These are phyloP conservation scores for Claviceps fusiformis DNA, from an alignment of 2,329 filamentous ascomycete species.

Conservation along the genomic window DNA sequence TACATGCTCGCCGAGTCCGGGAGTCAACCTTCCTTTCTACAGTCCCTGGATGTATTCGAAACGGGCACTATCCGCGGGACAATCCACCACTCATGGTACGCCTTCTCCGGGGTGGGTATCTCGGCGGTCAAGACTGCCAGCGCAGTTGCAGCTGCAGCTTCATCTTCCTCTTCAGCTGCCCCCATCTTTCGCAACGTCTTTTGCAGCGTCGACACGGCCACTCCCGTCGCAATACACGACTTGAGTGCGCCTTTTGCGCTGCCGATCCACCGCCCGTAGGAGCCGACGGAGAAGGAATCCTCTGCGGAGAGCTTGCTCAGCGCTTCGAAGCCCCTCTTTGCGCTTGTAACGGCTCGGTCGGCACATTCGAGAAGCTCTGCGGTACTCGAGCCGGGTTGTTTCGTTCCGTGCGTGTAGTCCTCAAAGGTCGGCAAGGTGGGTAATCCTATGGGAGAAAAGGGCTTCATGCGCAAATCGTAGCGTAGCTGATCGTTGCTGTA, in stretches of 20 bases:
- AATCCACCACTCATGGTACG: conserved; percentile 53
- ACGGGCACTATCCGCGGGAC: conserved; percentile 35
- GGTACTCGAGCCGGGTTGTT: conserved; percentile 25
- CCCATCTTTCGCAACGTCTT: conserved; percentile 35
- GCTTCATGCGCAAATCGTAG: conserved; percentile 78
- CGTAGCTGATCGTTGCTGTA: conserved; percentile 57
- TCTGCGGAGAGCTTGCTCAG: conserved; percentile 36
- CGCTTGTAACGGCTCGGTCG: conserved; percentile 30
- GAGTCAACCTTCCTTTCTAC: background rate
- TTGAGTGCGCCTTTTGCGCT: conserved; percentile 48
- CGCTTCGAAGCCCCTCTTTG: conserved; percentile 43
- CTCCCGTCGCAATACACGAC: conserved; percentile 56
- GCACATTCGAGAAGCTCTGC: conserved; percentile 30
- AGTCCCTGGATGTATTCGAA: too few relatives aligned
- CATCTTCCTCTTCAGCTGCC: conserved; percentile 8
- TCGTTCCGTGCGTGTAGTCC: conserved; percentile 37
- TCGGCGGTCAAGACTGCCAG: conserved; percentile 30
- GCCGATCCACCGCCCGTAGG: conserved; percentile 47
- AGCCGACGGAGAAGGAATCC: conserved; percentile 41
- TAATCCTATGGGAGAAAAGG: conserved; percentile 56
- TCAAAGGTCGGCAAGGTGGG: conserved; percentile 54
- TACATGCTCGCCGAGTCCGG: background rate
- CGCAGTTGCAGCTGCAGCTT: conserved; percentile 6
- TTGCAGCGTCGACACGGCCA: conserved; percentile 47
- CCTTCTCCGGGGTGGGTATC: conserved; percentile 37